These are phyloP conservation scores for Pseudopithomyces maydicus DNA, from an alignment of 2,329 filamentous ascomycete genomes.

Conservation along the genomic window DNA sequence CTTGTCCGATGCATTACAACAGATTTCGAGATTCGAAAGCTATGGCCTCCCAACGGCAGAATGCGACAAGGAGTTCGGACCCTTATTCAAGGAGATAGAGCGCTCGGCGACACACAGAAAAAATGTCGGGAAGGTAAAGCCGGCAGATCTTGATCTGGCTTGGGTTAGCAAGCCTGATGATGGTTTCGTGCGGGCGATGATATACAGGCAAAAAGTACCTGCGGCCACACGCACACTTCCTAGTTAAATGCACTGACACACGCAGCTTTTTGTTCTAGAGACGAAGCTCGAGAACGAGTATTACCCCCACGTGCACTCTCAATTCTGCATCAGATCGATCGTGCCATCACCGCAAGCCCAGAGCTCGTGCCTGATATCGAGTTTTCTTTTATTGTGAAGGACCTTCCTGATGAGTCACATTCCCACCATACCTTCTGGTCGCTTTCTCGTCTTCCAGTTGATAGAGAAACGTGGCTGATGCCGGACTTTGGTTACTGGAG, in stretches of 20 bases:
- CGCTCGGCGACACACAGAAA: constrained; percentile 18
- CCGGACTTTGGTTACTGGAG: constrained; percentile 32
- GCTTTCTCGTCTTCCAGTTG: constrained; percentile 17
- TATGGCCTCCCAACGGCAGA: constrained; percentile 20
- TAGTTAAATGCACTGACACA: background rate
- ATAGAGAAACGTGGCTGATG: constrained; percentile 25
- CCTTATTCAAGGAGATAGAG: constrained; percentile 29
- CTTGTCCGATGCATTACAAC: background rate
- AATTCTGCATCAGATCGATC: constrained; percentile 60
- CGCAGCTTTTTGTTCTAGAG: constrained; percentile 41
- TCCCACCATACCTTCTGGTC: constrained; percentile 18
- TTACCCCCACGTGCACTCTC: constrained; percentile 42
- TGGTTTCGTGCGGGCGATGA: constrained; percentile 33
- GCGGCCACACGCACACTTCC: no score
- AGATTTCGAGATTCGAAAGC: background rate
- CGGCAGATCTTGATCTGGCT: constrained; percentile 24
- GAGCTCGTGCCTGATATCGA: constrained; percentile 56
- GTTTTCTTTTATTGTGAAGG: constrained; percentile 56
- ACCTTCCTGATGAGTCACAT: constrained; percentile 18
- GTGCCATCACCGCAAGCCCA: constrained; percentile 58
- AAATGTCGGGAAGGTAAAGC: constrained; percentile 16
- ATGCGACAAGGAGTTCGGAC: constrained; percentile 26
- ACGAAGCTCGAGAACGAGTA: constrained; percentile 23
- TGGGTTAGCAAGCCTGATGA: constrained; percentile 17
- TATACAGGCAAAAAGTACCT: constrained; percentile 30